These are phyloP conservation scores for Cladorrhinum samala DNA, from an alignment of 495 filamentous ascomycete species.

Conservation along the genomic window DNA sequence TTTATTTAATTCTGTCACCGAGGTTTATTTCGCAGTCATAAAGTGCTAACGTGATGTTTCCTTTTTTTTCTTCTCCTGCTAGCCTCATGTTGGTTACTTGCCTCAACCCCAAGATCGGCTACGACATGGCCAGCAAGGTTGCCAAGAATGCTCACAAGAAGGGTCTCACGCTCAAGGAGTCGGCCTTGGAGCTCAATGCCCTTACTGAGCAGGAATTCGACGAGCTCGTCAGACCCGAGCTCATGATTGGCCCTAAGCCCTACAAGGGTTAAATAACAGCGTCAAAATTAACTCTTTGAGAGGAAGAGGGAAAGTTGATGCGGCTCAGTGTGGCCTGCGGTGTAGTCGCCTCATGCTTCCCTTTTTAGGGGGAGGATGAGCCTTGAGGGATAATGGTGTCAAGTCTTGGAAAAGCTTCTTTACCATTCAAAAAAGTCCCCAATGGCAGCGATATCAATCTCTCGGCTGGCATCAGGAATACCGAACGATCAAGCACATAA, in stretches of 20 bases:
- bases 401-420: neutral
- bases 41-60: too few relatives aligned
- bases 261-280: slow-evolving; percentile 34
- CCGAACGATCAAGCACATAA: too few relatives aligned
- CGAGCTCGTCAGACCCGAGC: slow-evolving; percentile 82
- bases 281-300: neutral
- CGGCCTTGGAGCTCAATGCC: slow-evolving; percentile 87
- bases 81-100: slow-evolving; percentile 98
- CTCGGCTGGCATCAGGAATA: neutral
- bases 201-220: slow-evolving; percentile 90
- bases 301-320: neutral
- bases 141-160: slow-evolving; percentile 99
- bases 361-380: neutral
- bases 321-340: neutral
- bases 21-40: too few relatives aligned
- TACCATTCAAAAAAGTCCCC: neutral
- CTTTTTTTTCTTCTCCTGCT: neutral
- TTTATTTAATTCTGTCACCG: too few relatives aligned
- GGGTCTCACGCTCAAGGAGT: slow-evolving; percentile 85
- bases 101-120: slow-evolving; percentile 96
- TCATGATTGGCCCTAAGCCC: slow-evolving; percentile 83
- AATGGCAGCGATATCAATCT: neutral
- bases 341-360: neutral
- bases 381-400: neutral
- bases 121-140: slow-evolving; percentile 96